Evolutionary conservation across 2,329 filamentous ascomycete genomes (phyloP).

Genomic region (Knoxdaviesia proteae): DNA sequence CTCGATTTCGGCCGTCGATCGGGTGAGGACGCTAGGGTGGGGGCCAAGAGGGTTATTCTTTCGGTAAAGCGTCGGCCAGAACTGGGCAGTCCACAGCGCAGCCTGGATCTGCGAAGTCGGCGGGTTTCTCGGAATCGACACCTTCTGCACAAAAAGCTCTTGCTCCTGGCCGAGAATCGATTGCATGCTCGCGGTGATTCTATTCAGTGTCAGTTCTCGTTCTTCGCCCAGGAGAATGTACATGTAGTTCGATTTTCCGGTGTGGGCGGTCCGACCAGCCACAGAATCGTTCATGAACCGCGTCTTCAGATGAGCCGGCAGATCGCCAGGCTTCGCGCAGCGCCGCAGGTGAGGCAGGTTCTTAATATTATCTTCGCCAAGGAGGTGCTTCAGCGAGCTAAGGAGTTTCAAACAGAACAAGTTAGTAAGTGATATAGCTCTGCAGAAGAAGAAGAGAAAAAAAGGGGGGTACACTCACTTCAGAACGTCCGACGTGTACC

Average conservation of each 20-base stretch:
- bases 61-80: constrained; percentile 72
- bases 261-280: constrained; percentile 32
- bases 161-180: constrained; percentile 28
- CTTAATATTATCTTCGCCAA: constrained; percentile 34
- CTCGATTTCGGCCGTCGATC: constrained; percentile 48
- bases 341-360: constrained; percentile 52
- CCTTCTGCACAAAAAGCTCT: constrained; percentile 35
- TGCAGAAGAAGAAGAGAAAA: no score
- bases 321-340: constrained; percentile 49
- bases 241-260: constrained; percentile 37
- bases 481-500: constrained; percentile 39
- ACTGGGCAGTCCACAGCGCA: constrained; percentile 50
- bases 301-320: constrained; percentile 43
- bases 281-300: constrained; percentile 38
- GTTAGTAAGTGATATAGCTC: constrained; percentile 1
- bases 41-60: constrained; percentile 76
- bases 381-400: constrained; percentile 1
- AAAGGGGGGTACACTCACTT: constrained; percentile 28
- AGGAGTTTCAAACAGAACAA: constrained; percentile 3
- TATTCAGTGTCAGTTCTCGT: not conserved
- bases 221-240: constrained; percentile 32
- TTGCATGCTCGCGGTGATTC: constrained; percentile 21
- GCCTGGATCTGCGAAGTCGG: constrained; percentile 61
- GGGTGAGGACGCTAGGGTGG: constrained; percentile 53
- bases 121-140: constrained; percentile 50